phyloP scores from a whole-genome alignment of 78 protist species.

The Dictyostelium purpureum region DNA sequence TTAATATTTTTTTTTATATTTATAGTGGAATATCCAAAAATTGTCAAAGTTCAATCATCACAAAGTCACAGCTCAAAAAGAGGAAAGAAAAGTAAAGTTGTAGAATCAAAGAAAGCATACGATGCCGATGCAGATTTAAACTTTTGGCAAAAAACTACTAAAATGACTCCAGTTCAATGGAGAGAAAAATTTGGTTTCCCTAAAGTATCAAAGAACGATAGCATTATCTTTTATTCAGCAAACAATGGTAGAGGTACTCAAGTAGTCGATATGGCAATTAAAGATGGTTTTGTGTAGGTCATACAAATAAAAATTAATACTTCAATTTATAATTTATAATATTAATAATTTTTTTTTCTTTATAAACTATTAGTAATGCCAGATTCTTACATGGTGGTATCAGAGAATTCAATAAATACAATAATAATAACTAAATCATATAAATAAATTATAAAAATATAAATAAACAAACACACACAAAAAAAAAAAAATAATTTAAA shows the following conservation, averaged over 20 bases:
- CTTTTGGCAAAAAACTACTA: constrained; percentile 43
- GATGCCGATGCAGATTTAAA: constrained; percentile 36
- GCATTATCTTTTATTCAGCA: constrained; percentile 51
- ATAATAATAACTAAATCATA: neutral
- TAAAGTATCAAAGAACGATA: neutral
- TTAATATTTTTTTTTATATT: neutral
- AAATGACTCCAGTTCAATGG: constrained; percentile 71
- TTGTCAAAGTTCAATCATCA: neutral
- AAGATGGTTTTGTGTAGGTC: constrained; percentile 17
- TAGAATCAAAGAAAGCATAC: neutral
- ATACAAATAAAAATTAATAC: neutral
- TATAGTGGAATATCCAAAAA: constrained; percentile 47
- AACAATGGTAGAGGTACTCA: constrained; percentile 52
- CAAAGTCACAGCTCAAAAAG: neutral
- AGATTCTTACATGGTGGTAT: constrained; percentile 65
- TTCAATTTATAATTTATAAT: neutral
- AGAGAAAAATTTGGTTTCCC: constrained; percentile 65
- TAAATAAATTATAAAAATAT: neutral
- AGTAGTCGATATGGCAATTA: constrained; percentile 41
- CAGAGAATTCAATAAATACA: constrained; percentile 34
- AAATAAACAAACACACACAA: neutral
- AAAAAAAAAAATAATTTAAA: neutral
- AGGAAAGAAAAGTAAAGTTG: constrained; percentile 19
- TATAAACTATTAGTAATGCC: neutral
- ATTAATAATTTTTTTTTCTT: neutral